Evolutionary conservation across 257 asterid genomes (phyloP).

Genomic region (Cruciata laevipes): DNA sequence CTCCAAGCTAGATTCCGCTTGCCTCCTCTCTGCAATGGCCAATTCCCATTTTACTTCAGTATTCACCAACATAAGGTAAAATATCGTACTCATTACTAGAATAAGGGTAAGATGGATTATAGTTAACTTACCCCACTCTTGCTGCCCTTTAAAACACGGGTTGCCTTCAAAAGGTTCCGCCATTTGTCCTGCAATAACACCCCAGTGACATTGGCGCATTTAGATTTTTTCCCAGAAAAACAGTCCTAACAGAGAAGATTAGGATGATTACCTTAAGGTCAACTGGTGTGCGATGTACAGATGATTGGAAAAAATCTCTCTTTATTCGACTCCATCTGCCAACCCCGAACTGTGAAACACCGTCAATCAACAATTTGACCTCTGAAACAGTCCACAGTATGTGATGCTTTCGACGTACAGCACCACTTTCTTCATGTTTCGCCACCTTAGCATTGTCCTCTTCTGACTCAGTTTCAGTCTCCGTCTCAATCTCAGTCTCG

Average conservation of each 20-base stretch:
- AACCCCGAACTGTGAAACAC: slow-evolving; percentile 82
- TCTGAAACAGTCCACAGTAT: slow-evolving; percentile 80
- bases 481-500: background rate
- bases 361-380: slow-evolving; percentile 73
- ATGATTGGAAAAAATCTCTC: slow-evolving; percentile 61
- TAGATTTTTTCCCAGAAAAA: background rate
- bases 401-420: slow-evolving; percentile 70
- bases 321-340: slow-evolving; percentile 95
- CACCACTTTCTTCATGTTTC: slow-evolving; percentile 30
- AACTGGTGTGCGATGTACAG: slow-evolving; percentile 83
- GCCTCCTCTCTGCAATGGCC: slow-evolving; percentile 54
- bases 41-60: background rate
- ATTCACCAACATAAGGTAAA: background rate
- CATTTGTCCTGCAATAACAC: slow-evolving; percentile 71
- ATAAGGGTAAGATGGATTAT: background rate
- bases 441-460: slow-evolving; percentile 24
- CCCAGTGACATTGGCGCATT: slow-evolving; percentile 11
- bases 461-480: slow-evolving; percentile 17
- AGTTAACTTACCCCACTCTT: slow-evolving; percentile 41
- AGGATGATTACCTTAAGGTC: slow-evolving; percentile 70
- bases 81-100: background rate
- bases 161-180: slow-evolving; percentile 95
- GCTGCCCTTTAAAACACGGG: slow-evolving; percentile 52
- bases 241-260: background rate
- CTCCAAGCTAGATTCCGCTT: slow-evolving; percentile 86